Evolutionary conservation across 2,329 filamentous ascomycete species (phyloP).

Genomic region (Stachybotrys echinatus): DNA sequence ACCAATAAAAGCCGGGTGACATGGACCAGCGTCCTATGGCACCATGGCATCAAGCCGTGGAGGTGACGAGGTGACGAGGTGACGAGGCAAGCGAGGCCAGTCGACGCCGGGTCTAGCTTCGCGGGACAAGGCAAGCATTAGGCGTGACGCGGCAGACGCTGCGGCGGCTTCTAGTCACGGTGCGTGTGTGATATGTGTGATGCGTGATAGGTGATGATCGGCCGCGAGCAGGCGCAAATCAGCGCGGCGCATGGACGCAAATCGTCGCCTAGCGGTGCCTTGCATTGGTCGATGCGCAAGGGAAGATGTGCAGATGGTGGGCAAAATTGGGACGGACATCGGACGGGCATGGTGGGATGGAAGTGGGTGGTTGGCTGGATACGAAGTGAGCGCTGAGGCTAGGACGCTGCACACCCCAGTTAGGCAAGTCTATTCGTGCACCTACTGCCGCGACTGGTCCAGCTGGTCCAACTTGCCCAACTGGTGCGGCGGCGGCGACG

Average conservation of each 20-base stretch:
- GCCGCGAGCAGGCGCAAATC: neutral
- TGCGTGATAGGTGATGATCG: neutral
- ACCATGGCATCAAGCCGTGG: too few species aligned
- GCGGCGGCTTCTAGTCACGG: neutral
- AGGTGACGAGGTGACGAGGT: too few species aligned
- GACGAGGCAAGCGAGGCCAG: too few species aligned
- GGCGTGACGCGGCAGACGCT: neutral
- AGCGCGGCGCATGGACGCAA: neutral
- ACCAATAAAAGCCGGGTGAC: neutral
- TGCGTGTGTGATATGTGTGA: too few species aligned
- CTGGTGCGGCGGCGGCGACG: neutral
- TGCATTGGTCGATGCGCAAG: conserved; percentile 14
- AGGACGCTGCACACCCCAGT: too few species aligned
- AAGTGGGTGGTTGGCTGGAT: neutral
- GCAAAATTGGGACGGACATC: neutral
- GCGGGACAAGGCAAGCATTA: too few species aligned
- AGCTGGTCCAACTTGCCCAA: too few species aligned
- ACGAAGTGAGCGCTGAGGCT: neutral
- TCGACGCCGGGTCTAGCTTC: too few species aligned
- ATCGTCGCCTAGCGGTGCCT: conserved; percentile 15
- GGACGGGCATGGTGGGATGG: neutral
- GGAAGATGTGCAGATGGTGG: neutral
- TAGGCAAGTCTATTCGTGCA: neutral
- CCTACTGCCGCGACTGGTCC: neutral
- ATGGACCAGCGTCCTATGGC: too few species aligned